phyloP scores from a whole-genome alignment of 1,139 yeast genomes.

The Protomyces lactucae-debilis region DNA sequence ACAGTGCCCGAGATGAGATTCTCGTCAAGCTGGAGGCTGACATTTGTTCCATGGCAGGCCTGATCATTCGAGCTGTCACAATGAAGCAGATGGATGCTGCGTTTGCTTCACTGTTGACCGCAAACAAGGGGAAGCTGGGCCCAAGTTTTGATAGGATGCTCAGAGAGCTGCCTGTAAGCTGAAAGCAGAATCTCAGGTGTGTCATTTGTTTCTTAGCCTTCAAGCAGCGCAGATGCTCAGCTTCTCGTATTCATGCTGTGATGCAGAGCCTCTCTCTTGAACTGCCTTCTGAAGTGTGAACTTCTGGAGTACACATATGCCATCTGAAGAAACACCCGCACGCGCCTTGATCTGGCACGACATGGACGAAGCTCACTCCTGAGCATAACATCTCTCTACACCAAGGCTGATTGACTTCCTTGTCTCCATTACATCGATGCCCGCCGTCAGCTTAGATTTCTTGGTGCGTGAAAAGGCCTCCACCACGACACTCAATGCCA shows the following conservation, averaged over 20 bases:
- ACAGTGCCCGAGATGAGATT: background rate
- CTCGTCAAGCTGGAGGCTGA: constrained; percentile 25
- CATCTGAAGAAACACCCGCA: background rate
- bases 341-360: too few species aligned
- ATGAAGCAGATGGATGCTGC: constrained; percentile 27
- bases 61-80: constrained; percentile 31
- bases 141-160: constrained; percentile 24
- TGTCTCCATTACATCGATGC: background rate
- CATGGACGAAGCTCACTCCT: too few species aligned
- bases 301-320: background rate
- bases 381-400: too few species aligned
- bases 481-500: constrained; percentile 8
- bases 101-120: constrained; percentile 7
- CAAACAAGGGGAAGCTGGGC: constrained; percentile 26
- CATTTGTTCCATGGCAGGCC: constrained; percentile 31
- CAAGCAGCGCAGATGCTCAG: too few species aligned
- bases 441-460: constrained; percentile 9
- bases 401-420: too few species aligned
- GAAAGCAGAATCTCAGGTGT: background rate
- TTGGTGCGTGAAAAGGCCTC: constrained; percentile 12
- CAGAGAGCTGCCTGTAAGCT: constrained; percentile 37
- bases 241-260: too few species aligned
- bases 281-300: too few species aligned
- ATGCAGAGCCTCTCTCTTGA: too few species aligned
- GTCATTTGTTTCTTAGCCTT: too few species aligned